Evolutionary conservation across 1,284 basidiomycete genomes (phyloP), one percentile per base, ranked within the genome.

Genomic region (Ganoderma boninense): DNA sequence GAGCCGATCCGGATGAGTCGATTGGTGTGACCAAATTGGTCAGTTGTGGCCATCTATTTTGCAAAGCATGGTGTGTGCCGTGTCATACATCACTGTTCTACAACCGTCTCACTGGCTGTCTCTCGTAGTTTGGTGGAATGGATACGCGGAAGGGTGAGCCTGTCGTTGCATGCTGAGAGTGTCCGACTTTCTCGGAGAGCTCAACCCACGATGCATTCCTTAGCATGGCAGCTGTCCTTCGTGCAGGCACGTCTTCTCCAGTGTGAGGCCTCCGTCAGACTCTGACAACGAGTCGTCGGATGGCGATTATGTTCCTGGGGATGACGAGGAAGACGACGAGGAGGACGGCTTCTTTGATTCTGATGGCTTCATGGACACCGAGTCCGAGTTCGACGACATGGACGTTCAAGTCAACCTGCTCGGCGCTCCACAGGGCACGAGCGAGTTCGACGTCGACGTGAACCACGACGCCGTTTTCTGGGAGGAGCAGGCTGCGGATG

Each of bases 141-240:
- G 91, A 90, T 93, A 69, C 81, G 81, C 65, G 86, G 85, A 68
- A 76, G 84, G 71, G 90, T 90, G 75, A 67, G 85, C 77, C 14
- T 44, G 44, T 63, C 20, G 43, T 43, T n/a, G n/a, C 64, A 5
- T 18, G 18, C 4, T 13, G 1, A 29, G 40, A 29, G 2, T 14
- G 20, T 62, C 72, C 69, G 64, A 38, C 3, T 57, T 64, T 64
- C 60, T 73, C 68, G 68, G 70, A 63, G 32, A 56, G 2, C 23
- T 62, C 68, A 54, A 68, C 59, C 40, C 35, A 10, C 32, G 23
- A 42, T 38, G 38, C 32, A 14, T 40, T 56, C 35, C 52, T 64
- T 35, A 91, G 90, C 90, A 92, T 75, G 90, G 91, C n/a, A 92
- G 83, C 72, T 93, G 91, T 72, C 91, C 91, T 14, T 86, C 89